phyloP scores from a whole-genome alignment of 2,329 filamentous ascomycete species.

The Parasarocladium wereldwijsianum region DNA sequence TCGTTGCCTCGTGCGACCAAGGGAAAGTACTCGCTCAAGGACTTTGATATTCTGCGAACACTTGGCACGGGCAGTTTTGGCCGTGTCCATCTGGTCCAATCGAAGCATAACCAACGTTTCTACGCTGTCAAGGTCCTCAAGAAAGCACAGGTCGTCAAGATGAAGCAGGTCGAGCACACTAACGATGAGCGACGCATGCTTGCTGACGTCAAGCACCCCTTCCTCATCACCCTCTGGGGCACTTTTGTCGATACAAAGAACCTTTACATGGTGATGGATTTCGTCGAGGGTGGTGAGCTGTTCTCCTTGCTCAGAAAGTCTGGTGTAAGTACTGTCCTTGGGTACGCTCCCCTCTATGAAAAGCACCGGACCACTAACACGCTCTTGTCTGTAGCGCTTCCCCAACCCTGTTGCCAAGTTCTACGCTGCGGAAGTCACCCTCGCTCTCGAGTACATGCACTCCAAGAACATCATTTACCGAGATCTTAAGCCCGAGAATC shows the following conservation, averaged over 20 bases:
- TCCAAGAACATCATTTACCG: slow-evolving; percentile 94
- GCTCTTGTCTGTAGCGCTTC: slow-evolving; percentile 54
- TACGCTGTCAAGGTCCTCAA: slow-evolving; percentile 98
- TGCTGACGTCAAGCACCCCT: slow-evolving; percentile 92
- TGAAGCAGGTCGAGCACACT: slow-evolving; percentile 99
- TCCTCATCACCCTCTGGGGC: slow-evolving; percentile 94
- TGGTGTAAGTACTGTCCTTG: slow-evolving; percentile 41
- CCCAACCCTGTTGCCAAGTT: slow-evolving; percentile 98
- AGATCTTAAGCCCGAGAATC: slow-evolving; percentile 89
- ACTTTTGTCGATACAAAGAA: slow-evolving; percentile 94
- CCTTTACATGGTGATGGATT: slow-evolving; percentile 99
- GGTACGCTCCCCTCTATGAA: not conserved
- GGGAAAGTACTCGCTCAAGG: slow-evolving; percentile 87
- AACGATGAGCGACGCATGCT: slow-evolving; percentile 96
- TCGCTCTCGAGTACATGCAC: slow-evolving; percentile 92
- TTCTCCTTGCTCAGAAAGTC: slow-evolving; percentile 94
- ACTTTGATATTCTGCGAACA: slow-evolving; percentile 83
- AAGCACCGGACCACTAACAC: not conserved
- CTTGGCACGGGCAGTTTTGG: slow-evolving; percentile 95
- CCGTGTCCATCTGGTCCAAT: slow-evolving; percentile 90
- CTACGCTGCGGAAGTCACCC: slow-evolving; percentile 92
- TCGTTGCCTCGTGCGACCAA: slow-evolving; percentile 58
- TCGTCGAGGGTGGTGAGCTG: slow-evolving; percentile 94
- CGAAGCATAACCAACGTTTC: slow-evolving; percentile 93
- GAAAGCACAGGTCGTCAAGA: slow-evolving; percentile 96